Base-by-base conservation (phyloP, 352 stramenopile species). In the Phytophthora multivora region DNA sequence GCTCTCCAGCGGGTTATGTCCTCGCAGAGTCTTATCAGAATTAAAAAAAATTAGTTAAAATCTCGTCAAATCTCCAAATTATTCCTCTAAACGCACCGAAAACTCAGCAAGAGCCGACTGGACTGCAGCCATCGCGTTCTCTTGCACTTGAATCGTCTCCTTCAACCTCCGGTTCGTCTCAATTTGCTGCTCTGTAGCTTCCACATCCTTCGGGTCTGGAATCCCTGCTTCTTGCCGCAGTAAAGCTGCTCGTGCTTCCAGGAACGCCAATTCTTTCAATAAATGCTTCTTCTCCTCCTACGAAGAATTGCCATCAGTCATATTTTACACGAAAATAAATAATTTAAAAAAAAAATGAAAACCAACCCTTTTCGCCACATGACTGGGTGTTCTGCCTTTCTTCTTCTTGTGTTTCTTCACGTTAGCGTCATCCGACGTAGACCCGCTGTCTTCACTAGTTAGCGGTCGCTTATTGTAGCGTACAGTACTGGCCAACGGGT, bases 211-310 rank as follows among this genome's bases (percentile, higher is more conserved):
- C 0, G 40, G 48, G 51, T 63, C 73, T 16, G 69, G 49, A 38
- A 77, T 47, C 1, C 72, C 69, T 13, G 55, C 63, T 38, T 69
- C 62, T 46, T 69, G 49, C 16, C 64, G 75, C 21, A 84, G 43
- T 5, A 63, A 45, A 9, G 64, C 56, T 4, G 63, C 62, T 23
- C 64, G 63, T 16, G 61, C 59, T 42, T 82, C 68, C 26, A 82
- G 30, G 23, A 59, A 55, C 13, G 60, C 56, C 39, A 81, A 39
- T 28, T 81, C 66, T n/a, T 57, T 60, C 11, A 66, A 38, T 42
- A 73, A 55, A 30, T 63, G 30, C 12, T 65, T 41, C 21, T 79
- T 66, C 36, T 78, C 71, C 47, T 82, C 73, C 58, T 82, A 36
- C 18, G 21, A 23, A 45, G 38, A 2, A 26, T 31, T 31, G 10